Percentiles rank a stretch among this genome's conserved stretches.
Evolutionary conservation across 208 protist species (phyloP).

Genomic region (Leishmania amazonensis): DNA sequence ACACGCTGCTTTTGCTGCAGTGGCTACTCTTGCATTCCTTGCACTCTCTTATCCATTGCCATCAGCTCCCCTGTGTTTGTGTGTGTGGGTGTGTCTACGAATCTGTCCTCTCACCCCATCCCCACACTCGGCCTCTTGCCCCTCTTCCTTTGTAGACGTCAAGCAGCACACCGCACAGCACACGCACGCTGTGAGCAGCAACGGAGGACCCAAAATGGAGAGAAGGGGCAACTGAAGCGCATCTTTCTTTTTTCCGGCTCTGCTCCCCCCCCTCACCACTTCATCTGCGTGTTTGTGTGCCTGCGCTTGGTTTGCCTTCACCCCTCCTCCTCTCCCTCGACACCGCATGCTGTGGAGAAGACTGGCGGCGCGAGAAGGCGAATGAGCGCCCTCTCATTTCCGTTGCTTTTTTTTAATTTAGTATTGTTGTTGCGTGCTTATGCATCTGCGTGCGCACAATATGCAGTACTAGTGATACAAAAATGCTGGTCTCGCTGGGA

Average conservation of each 20-base stretch:
- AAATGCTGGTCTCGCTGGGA: not conserved
- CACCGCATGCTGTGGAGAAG: not conserved
- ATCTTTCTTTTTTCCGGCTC: conserved; percentile 4
- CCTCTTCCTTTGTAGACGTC: not conserved
- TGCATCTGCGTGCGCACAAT: not conserved
- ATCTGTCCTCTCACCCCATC: not conserved
- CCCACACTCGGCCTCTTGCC: not conserved
- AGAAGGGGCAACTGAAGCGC: conserved; percentile 1
- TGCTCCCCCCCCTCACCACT: not conserved
- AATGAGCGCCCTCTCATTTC: not conserved
- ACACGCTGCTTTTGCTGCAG: too few relatives aligned
- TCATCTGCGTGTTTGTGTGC: too few relatives aligned
- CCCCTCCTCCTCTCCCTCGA: not conserved
- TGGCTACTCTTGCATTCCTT: too few relatives aligned
- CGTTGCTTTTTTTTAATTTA: not conserved
- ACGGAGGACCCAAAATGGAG: not conserved
- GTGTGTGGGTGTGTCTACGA: not conserved
- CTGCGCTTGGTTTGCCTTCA: not conserved
- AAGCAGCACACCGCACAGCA: not conserved
- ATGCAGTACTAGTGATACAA: not conserved
- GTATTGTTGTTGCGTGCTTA: too few relatives aligned
- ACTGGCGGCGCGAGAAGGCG: not conserved
- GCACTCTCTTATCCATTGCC: too few relatives aligned
- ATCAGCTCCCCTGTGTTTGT: too few relatives aligned
- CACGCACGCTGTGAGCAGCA: not conserved